Evolutionary conservation across 1,284 basidiomycete species (phyloP).

Genomic region (Garcileccinum viscosum): DNA sequence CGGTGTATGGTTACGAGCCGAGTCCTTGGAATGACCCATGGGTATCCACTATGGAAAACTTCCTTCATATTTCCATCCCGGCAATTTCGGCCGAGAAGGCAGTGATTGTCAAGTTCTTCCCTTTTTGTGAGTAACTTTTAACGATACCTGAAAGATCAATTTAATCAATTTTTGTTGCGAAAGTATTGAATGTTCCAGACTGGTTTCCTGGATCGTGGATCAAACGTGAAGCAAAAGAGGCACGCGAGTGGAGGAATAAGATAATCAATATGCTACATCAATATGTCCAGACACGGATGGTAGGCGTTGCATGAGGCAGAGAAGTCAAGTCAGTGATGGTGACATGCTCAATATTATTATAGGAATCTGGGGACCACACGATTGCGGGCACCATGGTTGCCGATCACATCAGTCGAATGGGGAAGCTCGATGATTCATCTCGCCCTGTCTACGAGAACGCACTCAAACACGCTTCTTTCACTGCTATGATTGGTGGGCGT

Average conservation of each 20-base stretch:
- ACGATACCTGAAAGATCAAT: neutral
- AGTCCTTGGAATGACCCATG: slow-evolving; percentile 21
- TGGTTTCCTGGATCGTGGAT: slow-evolving; percentile 29
- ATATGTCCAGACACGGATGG: slow-evolving; percentile 23
- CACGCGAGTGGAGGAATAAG: slow-evolving; percentile 10
- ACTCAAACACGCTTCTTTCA: slow-evolving; percentile 24
- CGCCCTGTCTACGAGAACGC: slow-evolving; percentile 21
- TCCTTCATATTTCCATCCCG: slow-evolving; percentile 13
- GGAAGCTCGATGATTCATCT: slow-evolving; percentile 10
- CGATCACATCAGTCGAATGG: slow-evolving; percentile 27
- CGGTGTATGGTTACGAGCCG: slow-evolving; percentile 33
- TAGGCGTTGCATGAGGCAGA: neutral
- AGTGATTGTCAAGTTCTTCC: slow-evolving; percentile 26
- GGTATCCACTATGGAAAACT: slow-evolving; percentile 20
- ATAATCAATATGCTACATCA: slow-evolving; percentile 25
- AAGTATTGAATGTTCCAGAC: slow-evolving; percentile 29
- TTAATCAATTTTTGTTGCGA: neutral
- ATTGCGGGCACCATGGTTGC: slow-evolving; percentile 22
- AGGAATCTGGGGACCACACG: slow-evolving; percentile 13
- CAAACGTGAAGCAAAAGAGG: slow-evolving; percentile 19
- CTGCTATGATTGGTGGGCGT: slow-evolving; percentile 26
- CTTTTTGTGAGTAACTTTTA: slow-evolving; percentile 26
- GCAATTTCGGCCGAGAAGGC: slow-evolving; percentile 14
- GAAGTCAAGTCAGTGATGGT: too few species aligned
- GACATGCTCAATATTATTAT: neutral